A percentile compares a stretch with the other conserved stretches of the same genome.
Conservation (phyloP, 495 filamentous ascomycete genomes). For the Annulohypoxylon nitens region DNA sequence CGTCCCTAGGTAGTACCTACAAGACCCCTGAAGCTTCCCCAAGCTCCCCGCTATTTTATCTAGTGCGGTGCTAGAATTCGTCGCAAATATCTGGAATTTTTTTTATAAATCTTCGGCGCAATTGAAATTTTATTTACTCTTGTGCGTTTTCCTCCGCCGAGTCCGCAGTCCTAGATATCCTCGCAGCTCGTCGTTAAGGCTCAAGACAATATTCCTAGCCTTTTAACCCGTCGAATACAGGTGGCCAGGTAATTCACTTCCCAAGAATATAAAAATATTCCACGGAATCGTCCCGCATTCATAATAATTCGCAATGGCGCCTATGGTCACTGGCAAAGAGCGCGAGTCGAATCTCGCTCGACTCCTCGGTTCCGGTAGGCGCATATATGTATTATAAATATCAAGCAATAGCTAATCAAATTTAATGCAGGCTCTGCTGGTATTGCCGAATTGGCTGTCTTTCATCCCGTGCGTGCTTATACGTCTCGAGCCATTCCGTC, state of each 20-base stretch:
- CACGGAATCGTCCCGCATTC: slow-evolving; percentile 16
- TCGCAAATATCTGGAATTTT: slow-evolving; percentile 35
- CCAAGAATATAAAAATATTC: neutral
- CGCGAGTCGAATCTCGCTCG: slow-evolving; percentile 90
- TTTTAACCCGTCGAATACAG: slow-evolving; percentile 1
- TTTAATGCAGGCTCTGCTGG: slow-evolving; percentile 80
- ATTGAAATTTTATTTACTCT: slow-evolving; percentile 44
- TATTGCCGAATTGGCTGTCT: slow-evolving; percentile 95
- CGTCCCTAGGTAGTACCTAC: neutral
- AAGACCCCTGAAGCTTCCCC: slow-evolving; percentile 25
- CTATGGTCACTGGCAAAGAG: slow-evolving; percentile 70
- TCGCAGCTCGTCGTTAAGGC: slow-evolving; percentile 18
- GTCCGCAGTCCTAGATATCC: slow-evolving; percentile 19
- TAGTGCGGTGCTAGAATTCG: slow-evolving; percentile 34
- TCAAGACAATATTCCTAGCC: neutral
- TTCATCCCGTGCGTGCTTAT: slow-evolving; percentile 82
- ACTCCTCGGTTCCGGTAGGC: slow-evolving; percentile 88
- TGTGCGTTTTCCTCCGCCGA: slow-evolving; percentile 22
- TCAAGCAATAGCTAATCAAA: neutral
- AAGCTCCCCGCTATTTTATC: slow-evolving; percentile 35
- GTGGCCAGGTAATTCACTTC: neutral
- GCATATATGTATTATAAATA: too few species aligned
- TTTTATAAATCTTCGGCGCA: slow-evolving; percentile 34
- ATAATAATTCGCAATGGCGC: slow-evolving; percentile 59
- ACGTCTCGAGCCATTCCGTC: slow-evolving; percentile 36